These are phyloP conservation scores for Eimeria falciformis DNA, from an alignment of 169 alveolate species.

Conservation along the genomic window DNA sequence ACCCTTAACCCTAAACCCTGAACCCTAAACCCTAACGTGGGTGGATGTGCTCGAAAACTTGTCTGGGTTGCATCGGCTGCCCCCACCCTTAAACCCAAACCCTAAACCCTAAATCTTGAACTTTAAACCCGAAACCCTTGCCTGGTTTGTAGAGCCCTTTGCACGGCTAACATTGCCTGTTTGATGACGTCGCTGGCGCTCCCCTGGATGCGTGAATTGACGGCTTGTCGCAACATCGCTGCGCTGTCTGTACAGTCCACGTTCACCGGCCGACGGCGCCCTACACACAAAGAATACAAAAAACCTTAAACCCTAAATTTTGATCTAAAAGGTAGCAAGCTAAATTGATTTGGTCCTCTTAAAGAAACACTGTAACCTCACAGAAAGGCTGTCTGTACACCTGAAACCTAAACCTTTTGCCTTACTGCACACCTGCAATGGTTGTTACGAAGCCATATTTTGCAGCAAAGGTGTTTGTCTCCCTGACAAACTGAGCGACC, in stretches of 20 bases:
- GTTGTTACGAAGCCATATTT: slow-evolving; percentile 64
- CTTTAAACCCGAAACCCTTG: not conserved
- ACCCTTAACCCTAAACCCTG: not conserved
- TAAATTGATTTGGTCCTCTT: no score
- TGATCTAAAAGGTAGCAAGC: no score
- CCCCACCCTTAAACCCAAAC: not conserved
- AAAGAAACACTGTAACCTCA: no score
- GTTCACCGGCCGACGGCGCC: not conserved
- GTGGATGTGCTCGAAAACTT: not conserved
- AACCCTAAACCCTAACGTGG: no score
- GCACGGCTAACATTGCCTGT: slow-evolving; percentile 64
- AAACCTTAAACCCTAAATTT: slow-evolving; percentile 24
- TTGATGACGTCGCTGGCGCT: slow-evolving; percentile 76
- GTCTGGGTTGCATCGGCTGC: no score
- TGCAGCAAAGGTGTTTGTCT: not conserved
- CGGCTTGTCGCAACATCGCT: not conserved
- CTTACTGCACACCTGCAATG: slow-evolving; percentile 49
- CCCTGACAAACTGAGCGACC: slow-evolving; percentile 1
- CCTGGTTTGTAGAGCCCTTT: slow-evolving; percentile 55
- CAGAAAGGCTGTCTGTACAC: no score
- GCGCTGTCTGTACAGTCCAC: not conserved
- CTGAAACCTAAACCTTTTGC: slow-evolving; percentile 10
- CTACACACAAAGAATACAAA: not conserved
- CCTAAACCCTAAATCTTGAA: not conserved
- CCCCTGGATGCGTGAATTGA: slow-evolving; percentile 75